Evolutionary conservation across 768 basidiomycete genomes (phyloP).

Genomic region (Tylopilus sp.): DNA sequence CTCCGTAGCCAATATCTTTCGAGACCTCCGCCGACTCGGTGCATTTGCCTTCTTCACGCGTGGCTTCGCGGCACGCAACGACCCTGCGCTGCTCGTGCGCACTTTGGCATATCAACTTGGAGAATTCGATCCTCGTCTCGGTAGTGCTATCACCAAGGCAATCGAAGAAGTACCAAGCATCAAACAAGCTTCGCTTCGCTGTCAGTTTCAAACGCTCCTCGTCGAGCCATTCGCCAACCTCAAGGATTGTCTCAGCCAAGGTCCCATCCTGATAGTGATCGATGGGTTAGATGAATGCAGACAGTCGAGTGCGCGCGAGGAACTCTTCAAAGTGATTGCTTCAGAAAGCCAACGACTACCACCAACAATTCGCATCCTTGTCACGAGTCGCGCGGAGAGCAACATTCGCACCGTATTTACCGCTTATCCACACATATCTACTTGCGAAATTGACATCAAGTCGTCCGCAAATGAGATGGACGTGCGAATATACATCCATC

Average conservation of each 20-base stretch:
- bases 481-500: slow-evolving; percentile 24
- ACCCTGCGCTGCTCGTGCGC: slow-evolving; percentile 30
- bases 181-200: slow-evolving; percentile 24
- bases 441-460: slow-evolving; percentile 25
- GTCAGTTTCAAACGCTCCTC: slow-evolving; percentile 34
- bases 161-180: slow-evolving; percentile 29
- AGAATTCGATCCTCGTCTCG: slow-evolving; percentile 30
- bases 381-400: slow-evolving; percentile 32
- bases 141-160: slow-evolving; percentile 22
- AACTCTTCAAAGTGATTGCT: slow-evolving; percentile 28
- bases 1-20: slow-evolving; percentile 33
- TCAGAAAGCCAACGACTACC: slow-evolving; percentile 19
- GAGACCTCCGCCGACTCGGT: slow-evolving; percentile 33
- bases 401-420: slow-evolving; percentile 23
- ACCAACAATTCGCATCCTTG: slow-evolving; percentile 28
- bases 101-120: slow-evolving; percentile 35
- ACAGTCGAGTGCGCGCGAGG: slow-evolving; percentile 20
- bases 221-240: slow-evolving; percentile 28
- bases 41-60: slow-evolving; percentile 36
- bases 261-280: slow-evolving; percentile 32
- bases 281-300: slow-evolving; percentile 36
- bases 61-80: slow-evolving; percentile 25
- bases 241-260: slow-evolving; percentile 17
- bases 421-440: slow-evolving; percentile 8
- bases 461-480: slow-evolving; percentile 25